These are phyloP conservation scores for Dryas integrifolia DNA, from an alignment of 331 rosid species.

Conservation along the genomic window DNA sequence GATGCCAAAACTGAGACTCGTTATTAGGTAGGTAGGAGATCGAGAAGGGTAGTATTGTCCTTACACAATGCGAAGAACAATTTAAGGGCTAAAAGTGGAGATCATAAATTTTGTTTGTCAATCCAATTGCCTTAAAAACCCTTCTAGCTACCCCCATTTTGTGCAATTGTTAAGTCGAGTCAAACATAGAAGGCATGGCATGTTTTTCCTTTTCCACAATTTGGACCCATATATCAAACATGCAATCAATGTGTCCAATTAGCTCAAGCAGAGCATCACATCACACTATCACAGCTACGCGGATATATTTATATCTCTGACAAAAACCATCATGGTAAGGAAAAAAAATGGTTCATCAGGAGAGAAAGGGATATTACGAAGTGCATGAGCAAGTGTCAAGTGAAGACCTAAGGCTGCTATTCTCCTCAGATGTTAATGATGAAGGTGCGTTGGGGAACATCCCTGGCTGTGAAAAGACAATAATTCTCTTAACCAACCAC, in stretches of 20 bases:
- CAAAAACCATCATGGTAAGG: neutral
- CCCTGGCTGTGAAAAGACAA: conserved; percentile 47
- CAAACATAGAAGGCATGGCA: neutral
- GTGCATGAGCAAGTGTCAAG: conserved; percentile 7
- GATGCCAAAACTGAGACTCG: conserved; percentile 19
- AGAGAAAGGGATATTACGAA: conserved; percentile 20
- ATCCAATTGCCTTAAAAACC: conserved; percentile 25
- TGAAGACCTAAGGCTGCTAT: conserved; percentile 31
- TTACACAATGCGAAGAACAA: conserved; percentile 11
- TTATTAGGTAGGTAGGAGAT: conserved; percentile 24
- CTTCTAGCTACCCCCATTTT: conserved; percentile 30
- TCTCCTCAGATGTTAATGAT: conserved; percentile 36
- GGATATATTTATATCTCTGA: neutral
- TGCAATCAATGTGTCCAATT: conserved; percentile 14
- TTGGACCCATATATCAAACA: neutral
- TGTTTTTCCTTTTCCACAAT: conserved; percentile 9
- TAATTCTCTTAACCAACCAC: conserved; percentile 45
- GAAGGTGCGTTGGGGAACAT: conserved; percentile 18
- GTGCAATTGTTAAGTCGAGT: conserved; percentile 1
- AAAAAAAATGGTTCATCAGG: neutral
- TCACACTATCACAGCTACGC: neutral
- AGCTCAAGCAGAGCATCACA: conserved; percentile 20
- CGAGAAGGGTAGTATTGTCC: conserved; percentile 24
- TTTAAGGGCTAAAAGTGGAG: conserved; percentile 17
- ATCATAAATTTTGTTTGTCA: conserved; percentile 14